phyloP scores from a whole-genome alignment of 225 moss, liverwort and hornwort species.

The Takakia lepidozioides region DNA sequence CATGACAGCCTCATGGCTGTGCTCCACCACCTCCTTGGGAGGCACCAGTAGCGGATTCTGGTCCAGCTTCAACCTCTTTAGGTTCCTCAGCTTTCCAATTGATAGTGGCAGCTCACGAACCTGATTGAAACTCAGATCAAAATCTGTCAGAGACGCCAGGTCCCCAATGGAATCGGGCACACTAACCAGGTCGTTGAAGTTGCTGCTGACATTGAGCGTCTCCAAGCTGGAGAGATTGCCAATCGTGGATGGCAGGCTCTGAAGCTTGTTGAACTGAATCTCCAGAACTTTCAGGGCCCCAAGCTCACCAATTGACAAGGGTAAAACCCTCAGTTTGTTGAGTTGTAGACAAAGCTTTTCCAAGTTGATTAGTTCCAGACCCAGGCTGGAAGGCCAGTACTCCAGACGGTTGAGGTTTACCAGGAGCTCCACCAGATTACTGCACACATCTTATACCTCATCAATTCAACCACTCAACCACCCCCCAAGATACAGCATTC shows the following conservation, averaged over 20 bases:
- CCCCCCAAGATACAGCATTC: neutral
- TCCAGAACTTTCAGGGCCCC: conserved; percentile 51
- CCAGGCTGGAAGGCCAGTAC: conserved; percentile 37
- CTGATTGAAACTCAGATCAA: conserved; percentile 90
- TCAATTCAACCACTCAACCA: neutral
- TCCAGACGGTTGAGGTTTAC: conserved; percentile 82
- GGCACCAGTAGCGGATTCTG: conserved; percentile 78
- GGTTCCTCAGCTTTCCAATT: conserved; percentile 46
- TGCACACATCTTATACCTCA: conserved; percentile 15
- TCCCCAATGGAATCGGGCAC: conserved; percentile 72
- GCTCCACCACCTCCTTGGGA: conserved; percentile 70
- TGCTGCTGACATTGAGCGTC: conserved; percentile 72
- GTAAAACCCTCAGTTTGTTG: conserved; percentile 63
- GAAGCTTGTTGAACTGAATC: conserved; percentile 78
- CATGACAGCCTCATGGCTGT: conserved; percentile 67
- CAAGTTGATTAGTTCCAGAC: conserved; percentile 41
- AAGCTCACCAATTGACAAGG: conserved; percentile 59
- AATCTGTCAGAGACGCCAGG: conserved; percentile 35
- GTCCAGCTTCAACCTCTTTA: conserved; percentile 61
- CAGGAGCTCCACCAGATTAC: conserved; percentile 65
- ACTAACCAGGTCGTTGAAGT: conserved; percentile 70
- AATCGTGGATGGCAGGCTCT: conserved; percentile 52
- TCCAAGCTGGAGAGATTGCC: conserved; percentile 59
- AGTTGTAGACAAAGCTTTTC: conserved; percentile 75
- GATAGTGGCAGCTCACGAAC: conserved; percentile 85